Percentiles rank a stretch among this genome's conserved stretches.
Conservation (phyloP, 2,329 filamentous ascomycete genomes). For the Claviceps sp. region DNA sequence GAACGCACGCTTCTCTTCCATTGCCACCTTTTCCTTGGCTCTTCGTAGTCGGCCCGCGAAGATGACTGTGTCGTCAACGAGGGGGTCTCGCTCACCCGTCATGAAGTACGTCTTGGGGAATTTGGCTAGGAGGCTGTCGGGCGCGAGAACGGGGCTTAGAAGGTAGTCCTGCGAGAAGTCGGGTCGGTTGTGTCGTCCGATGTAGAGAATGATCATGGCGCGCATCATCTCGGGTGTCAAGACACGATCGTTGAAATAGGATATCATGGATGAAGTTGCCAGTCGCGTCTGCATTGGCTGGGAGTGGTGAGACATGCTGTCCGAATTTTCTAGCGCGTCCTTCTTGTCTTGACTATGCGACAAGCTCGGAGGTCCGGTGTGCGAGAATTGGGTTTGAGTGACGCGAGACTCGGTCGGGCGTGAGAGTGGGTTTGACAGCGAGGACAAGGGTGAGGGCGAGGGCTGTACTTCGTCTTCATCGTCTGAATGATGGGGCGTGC, state of each 20-base stretch:
- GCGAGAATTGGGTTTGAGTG: constrained; percentile 33
- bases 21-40: constrained; percentile 46
- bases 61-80: constrained; percentile 94
- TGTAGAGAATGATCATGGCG: constrained; percentile 96
- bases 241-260: constrained; percentile 92
- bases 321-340: constrained; percentile 7
- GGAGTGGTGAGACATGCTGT: constrained; percentile 34
- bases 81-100: constrained; percentile 85
- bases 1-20: constrained; percentile 11
- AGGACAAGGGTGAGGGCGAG: no score
- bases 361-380: constrained; percentile 27
- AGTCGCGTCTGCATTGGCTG: constrained; percentile 66
- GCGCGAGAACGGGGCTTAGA: constrained; percentile 78
- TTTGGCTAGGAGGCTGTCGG: constrained; percentile 65
- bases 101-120: constrained; percentile 93
- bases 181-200: constrained; percentile 83
- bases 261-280: constrained; percentile 92
- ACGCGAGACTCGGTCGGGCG: constrained; percentile 16
- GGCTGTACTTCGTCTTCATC: constrained; percentile 46
- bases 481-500: constrained; percentile 70
- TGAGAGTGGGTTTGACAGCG: no score
- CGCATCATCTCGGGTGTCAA: constrained; percentile 97
- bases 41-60: constrained; percentile 82
- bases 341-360: constrained; percentile 7
- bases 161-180: constrained; percentile 88